Evolutionary conservation across 495 filamentous ascomycete species (phyloP), one percentile per base, ranked within the genome.

Genomic region (Letharia lupina): DNA sequence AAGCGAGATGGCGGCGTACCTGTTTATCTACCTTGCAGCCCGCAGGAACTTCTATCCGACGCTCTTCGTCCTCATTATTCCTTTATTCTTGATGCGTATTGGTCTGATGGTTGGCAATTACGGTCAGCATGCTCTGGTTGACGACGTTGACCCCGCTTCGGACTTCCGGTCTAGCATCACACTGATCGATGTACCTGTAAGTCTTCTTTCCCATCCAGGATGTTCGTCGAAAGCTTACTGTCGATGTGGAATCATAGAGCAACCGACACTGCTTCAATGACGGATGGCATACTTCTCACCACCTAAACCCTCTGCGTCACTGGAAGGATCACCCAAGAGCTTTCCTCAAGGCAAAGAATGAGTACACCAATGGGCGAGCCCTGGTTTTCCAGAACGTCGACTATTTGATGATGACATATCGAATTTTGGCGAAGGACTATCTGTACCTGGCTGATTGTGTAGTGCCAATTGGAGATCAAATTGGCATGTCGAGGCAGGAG

Each of bases 251-350:
- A 52, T 67, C 48, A 48, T 33, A 87, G 87, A 86, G 81, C 68
- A 91, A 91, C 74, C 83, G 88, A 33, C 86, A 84, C 76, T 89
- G 84, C 69, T 91, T 83, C 78, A 91, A 91, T 71, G 88, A 90
- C 72, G 88, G 88, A 62, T 91, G 89, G 73, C 88, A 91, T 73
- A 89, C 88, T 45, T 88, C 88, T 12, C 88, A 91, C 72, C 88
- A 90, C 72, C 79, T 90, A 13, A 88, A 91, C 73, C 87, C 88
- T 6, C 82, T 78, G 37, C 82, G 87, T 3, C 88, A 90, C 77
- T 91, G 88, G 88, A 81, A 87, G 58, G 86, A 89, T 52, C 87
- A 90, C 70, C 88, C 88, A 5, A 74, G 82, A 40, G 78, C 85
- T 60, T 87, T 91, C 68, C 72, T 90, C n/a, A 78, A 80, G 66